These are phyloP conservation scores for Backusella sp. DNA, from an alignment of 192 early-diverging fungal species.

Conservation along the genomic window DNA sequence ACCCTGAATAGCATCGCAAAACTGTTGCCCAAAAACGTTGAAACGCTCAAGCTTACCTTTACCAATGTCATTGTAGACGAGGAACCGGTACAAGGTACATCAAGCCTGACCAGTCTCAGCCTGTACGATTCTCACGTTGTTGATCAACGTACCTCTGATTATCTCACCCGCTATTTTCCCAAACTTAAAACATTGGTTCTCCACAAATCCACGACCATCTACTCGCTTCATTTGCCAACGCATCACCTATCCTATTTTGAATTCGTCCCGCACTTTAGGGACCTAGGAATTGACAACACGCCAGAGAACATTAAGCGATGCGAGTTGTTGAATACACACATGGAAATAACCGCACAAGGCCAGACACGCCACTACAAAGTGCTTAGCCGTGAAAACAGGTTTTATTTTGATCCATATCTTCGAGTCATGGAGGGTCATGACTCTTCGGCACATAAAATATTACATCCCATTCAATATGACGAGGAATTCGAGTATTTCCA, in stretches of 20 bases:
- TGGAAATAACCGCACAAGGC: neutral
- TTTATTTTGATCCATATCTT: neutral
- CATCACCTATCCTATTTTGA: neutral
- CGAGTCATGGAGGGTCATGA: neutral
- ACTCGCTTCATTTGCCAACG: neutral
- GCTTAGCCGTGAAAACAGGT: neutral
- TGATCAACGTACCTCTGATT: neutral
- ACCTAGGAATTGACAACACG: neutral
- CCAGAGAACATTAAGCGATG: neutral
- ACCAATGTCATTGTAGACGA: neutral
- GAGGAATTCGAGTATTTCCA: neutral
- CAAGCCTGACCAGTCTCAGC: neutral
- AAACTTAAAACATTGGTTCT: neutral
- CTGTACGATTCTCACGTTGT: neutral
- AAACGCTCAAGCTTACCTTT: neutral
- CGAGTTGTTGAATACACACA: neutral
- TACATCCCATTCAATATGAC: neutral
- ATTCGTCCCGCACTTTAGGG: neutral
- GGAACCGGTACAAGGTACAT: neutral
- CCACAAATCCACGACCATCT: neutral
- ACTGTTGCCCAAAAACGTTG: neutral
- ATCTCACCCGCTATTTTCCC: neutral
- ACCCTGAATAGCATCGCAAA: neutral
- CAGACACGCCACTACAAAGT: neutral
- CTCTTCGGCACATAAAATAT: neutral